phyloP scores from a whole-genome alignment of 176 grass and related monocot species.

The Luzula sylvatica region DNA sequence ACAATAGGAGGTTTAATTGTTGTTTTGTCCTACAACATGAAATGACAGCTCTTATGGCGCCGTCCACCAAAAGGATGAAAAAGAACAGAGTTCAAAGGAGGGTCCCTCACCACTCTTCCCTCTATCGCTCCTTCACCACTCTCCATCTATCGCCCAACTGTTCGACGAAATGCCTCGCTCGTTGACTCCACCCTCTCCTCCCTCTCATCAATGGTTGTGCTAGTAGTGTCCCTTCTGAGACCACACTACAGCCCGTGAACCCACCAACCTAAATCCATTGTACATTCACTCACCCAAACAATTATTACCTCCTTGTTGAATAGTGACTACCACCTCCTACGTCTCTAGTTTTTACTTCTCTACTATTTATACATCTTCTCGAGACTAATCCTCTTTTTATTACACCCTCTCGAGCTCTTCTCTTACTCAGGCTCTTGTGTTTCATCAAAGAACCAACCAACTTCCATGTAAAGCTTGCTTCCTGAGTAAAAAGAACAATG shows the following conservation, averaged over 20 bases:
- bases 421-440: background rate
- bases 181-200: slow-evolving; percentile 8
- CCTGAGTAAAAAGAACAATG: slow-evolving; percentile 4
- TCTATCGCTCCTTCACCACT: background rate
- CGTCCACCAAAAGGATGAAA: slow-evolving; percentile 9
- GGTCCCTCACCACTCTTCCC: background rate
- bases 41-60: slow-evolving; percentile 7
- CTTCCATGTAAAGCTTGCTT: slow-evolving; percentile 7
- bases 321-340: background rate
- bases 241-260: slow-evolving; percentile 10
- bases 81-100: background rate
- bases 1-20: too few relatives aligned
- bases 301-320: background rate
- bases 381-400: background rate
- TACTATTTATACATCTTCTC: background rate
- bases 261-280: slow-evolving; percentile 4
- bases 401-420: background rate
- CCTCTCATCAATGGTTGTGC: slow-evolving; percentile 5
- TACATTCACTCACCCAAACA: background rate
- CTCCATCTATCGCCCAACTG: slow-evolving; percentile 2
- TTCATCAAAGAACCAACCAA: background rate
- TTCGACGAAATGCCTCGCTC: slow-evolving; percentile 2
- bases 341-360: background rate
- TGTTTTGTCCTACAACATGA: background rate
- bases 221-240: slow-evolving; percentile 12